These are phyloP conservation scores for Entamoeba histolytica DNA, from an alignment of 208 protist species.

Conservation along the genomic window DNA sequence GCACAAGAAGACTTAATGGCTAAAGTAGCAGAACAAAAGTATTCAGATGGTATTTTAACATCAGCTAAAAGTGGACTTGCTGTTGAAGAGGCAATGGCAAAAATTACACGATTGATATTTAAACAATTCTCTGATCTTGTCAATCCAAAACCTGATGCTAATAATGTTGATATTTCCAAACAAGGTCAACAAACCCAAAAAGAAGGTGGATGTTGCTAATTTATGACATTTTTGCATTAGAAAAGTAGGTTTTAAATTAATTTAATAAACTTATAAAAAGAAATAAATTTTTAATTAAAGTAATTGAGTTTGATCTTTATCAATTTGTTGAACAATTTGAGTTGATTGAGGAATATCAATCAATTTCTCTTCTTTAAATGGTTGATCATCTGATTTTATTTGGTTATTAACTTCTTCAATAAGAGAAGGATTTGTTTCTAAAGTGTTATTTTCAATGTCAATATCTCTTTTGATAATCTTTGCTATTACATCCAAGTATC, in stretches of 20 bases:
- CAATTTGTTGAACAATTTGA: no score
- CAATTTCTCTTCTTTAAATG: no score
- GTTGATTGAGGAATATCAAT: no score
- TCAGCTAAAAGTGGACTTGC: not conserved
- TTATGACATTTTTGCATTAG: not conserved
- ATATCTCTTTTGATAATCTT: not conserved
- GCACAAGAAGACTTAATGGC: not conserved
- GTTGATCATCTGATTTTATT: no score
- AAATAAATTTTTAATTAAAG: no score
- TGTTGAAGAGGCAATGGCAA: not conserved
- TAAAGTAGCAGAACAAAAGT: not conserved
- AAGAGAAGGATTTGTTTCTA: no score
- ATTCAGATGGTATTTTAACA: not conserved
- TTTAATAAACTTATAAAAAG: no score
- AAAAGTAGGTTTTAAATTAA: no score
- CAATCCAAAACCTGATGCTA: not conserved
- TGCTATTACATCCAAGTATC: not conserved
- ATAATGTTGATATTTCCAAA: not conserved
- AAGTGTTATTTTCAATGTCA: not conserved
- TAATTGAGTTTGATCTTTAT: no score
- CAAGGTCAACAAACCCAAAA: not conserved
- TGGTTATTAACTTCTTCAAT: no score
- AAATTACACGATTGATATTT: not conserved
- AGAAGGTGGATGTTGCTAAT: not conserved
- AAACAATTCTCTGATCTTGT: not conserved